Evolutionary conservation across 495 filamentous ascomycete species (phyloP).

Genomic region (Xylaria cubensis): DNA sequence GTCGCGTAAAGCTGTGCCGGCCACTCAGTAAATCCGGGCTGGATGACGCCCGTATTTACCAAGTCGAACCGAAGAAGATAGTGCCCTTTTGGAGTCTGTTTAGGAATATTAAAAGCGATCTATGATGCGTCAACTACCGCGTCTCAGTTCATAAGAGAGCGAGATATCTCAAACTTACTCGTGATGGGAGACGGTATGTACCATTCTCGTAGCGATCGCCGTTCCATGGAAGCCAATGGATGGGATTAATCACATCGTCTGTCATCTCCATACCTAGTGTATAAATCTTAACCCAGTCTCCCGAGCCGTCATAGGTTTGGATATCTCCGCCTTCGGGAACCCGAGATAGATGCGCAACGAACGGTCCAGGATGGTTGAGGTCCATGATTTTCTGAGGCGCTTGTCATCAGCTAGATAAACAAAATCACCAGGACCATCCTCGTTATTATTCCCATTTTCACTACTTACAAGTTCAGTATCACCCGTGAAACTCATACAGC

Average conservation of each 20-base stretch:
- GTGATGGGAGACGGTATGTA: neutral
- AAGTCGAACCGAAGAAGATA: constrained; percentile 15
- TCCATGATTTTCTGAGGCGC: constrained; percentile 1
- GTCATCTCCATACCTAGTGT: constrained; percentile 2
- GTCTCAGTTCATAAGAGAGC: neutral
- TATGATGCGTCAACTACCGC: neutral
- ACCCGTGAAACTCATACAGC: neutral
- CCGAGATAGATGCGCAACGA: constrained; percentile 16
- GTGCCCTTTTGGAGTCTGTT: constrained; percentile 6
- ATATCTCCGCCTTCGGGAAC: constrained; percentile 16
- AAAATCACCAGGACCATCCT: neutral
- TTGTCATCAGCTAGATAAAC: neutral
- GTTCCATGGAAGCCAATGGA: constrained; percentile 9
- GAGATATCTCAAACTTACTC: neutral
- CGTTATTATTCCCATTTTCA: neutral
- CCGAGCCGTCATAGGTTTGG: constrained; percentile 5
- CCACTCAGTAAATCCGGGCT: neutral
- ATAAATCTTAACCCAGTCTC: constrained; percentile 21
- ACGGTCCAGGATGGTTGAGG: constrained; percentile 10
- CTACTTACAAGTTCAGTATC: neutral
- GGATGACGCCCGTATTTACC: neutral
- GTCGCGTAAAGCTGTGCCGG: neutral
- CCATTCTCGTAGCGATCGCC: neutral
- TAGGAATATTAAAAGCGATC: constrained; percentile 8
- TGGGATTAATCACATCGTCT: neutral